phyloP scores from a whole-genome alignment of 2,329 filamentous ascomycete genomes.

The Neopestalotiopsis rosae region DNA sequence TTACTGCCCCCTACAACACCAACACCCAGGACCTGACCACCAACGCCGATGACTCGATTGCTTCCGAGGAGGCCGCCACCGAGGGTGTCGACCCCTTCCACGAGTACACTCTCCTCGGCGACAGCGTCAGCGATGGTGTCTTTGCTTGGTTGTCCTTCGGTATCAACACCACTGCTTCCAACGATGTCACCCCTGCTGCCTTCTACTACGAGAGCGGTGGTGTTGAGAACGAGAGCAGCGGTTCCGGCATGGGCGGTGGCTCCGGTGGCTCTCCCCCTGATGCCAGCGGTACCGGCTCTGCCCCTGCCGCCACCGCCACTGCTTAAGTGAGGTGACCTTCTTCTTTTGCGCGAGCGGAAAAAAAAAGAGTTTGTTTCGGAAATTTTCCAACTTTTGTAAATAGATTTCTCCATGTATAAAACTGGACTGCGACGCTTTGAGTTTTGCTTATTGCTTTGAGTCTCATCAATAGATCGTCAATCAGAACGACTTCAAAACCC shows the following conservation, averaged over 20 bases:
- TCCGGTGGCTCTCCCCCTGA: slow-evolving; percentile 5
- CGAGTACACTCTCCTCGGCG: slow-evolving; percentile 13
- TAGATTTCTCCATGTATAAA: slow-evolving; percentile 9
- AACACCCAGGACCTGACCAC: slow-evolving; percentile 10
- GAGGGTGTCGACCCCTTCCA: slow-evolving; percentile 13
- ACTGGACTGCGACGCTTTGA: neutral
- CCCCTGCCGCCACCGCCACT: slow-evolving; percentile 11
- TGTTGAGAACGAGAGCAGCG: slow-evolving; percentile 7
- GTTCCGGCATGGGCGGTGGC: slow-evolving; percentile 10
- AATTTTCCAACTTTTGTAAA: neutral
- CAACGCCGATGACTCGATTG: slow-evolving; percentile 12
- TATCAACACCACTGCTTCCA: slow-evolving; percentile 22
- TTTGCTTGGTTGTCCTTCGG: slow-evolving; percentile 16
- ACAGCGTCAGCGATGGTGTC: slow-evolving; percentile 12
- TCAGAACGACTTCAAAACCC: neutral
- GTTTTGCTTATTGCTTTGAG: neutral
- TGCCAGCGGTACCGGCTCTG: slow-evolving; percentile 3
- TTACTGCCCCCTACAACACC: slow-evolving; percentile 11
- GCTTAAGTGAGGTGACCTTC: neutral
- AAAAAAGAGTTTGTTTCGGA: neutral
- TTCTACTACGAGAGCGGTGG: slow-evolving; percentile 31
- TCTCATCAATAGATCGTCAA: neutral
- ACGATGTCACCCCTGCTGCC: slow-evolving; percentile 23
- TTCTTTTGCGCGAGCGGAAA: neutral
- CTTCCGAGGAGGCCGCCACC: slow-evolving; percentile 10